phyloP scores from a whole-genome alignment of 2,329 filamentous ascomycete species.

The Paracorniculantispora psalliotae region DNA sequence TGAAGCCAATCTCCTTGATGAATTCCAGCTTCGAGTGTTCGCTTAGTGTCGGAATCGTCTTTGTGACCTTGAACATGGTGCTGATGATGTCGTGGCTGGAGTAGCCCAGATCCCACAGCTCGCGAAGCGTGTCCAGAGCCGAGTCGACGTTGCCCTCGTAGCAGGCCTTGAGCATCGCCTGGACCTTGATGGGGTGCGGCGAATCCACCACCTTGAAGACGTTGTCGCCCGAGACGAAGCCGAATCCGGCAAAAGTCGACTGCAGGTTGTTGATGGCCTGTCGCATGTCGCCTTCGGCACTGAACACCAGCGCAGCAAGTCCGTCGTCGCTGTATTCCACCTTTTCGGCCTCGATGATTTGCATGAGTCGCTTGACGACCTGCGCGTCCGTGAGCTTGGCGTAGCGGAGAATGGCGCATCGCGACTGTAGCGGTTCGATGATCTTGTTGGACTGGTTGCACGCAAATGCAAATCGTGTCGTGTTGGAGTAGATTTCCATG shows the following conservation, averaged over 20 bases:
- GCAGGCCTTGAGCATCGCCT: constrained; percentile 97
- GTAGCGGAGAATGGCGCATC: constrained; percentile 93
- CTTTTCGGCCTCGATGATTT: constrained; percentile 88
- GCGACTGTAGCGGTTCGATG: constrained; percentile 95
- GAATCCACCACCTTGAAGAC: constrained; percentile 97
- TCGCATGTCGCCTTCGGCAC: constrained; percentile 95
- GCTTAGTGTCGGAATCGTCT: constrained; percentile 85
- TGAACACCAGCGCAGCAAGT: constrained; percentile 92
- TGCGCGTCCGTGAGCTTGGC: constrained; percentile 88
- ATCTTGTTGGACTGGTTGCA: constrained; percentile 99
- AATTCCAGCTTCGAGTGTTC: constrained; percentile 97
- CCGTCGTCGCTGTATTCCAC: constrained; percentile 91
- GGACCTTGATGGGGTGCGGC: constrained; percentile 95
- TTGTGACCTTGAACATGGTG: constrained; percentile 98
- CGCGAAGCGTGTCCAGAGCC: constrained; percentile 78
- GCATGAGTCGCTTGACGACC: constrained; percentile 82
- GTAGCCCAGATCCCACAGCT: constrained; percentile 92
- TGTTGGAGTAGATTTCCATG: constrained; percentile 98
- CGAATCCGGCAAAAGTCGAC: constrained; percentile 87
- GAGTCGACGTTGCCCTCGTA: constrained; percentile 87
- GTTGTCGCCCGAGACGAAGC: constrained; percentile 95
- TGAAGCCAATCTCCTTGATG: constrained; percentile 97
- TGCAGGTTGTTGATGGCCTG: constrained; percentile 99
- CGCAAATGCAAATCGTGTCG: constrained; percentile 93
- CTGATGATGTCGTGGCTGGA: constrained; percentile 99